Evolutionary conservation across 345 rosid genomes (phyloP).

Genomic region (Ceriops zippeliana): DNA sequence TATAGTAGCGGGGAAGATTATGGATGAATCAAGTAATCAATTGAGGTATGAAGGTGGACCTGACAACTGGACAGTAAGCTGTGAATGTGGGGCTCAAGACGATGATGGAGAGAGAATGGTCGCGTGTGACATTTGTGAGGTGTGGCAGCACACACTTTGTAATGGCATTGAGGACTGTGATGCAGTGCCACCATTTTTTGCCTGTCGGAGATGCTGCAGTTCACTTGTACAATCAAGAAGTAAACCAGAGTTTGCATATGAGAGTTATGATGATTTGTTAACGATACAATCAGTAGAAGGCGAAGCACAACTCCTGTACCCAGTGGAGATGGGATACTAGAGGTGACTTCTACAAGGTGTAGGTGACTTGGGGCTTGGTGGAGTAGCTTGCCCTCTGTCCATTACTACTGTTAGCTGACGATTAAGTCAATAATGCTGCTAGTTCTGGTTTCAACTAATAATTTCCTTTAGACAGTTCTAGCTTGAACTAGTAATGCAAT

Average conservation of each 20-base stretch:
- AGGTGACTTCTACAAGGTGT: not conserved
- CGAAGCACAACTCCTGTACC: slow-evolving; percentile 5
- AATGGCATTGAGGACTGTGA: slow-evolving; percentile 62
- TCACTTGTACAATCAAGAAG: slow-evolving; percentile 39
- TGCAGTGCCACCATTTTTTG: slow-evolving; percentile 66
- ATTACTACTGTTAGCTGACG: no score
- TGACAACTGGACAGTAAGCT: slow-evolving; percentile 73
- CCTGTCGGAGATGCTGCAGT: slow-evolving; percentile 60
- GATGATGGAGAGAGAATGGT: slow-evolving; percentile 97
- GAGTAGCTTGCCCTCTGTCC: no score
- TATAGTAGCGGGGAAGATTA: slow-evolving; percentile 48
- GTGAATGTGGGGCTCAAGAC: slow-evolving; percentile 70
- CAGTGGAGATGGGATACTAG: slow-evolving; percentile 10
- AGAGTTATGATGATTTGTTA: not conserved
- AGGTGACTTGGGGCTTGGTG: not conserved
- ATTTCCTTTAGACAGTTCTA: no score
- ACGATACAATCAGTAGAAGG: no score
- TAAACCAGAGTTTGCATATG: slow-evolving; percentile 33
- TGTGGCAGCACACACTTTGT: slow-evolving; percentile 92
- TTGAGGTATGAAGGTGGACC: slow-evolving; percentile 62
- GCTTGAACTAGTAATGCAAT: not conserved
- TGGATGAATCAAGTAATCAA: slow-evolving; percentile 30
- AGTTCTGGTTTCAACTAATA: not conserved
- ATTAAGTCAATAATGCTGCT: not conserved
- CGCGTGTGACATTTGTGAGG: slow-evolving; percentile 75